Conservation (phyloP, 495 filamentous ascomycete genomes). For the Cudoniella acicularis region DNA sequence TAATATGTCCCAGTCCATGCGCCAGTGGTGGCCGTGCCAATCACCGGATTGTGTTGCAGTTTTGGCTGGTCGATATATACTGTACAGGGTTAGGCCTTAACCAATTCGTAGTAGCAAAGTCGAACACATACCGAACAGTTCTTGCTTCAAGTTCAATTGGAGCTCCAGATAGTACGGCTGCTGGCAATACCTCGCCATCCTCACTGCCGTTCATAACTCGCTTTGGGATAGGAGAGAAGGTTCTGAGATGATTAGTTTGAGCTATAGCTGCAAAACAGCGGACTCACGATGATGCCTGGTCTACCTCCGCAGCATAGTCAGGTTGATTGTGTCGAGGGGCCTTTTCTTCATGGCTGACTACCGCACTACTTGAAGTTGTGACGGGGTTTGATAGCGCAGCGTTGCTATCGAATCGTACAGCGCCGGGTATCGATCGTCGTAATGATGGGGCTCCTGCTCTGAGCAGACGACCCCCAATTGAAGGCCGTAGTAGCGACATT, state of each 20-base stretch:
- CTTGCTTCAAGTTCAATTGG: constrained; percentile 90
- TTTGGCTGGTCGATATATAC: constrained; percentile 87
- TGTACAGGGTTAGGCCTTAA: constrained; percentile 33
- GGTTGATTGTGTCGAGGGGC: constrained; percentile 54
- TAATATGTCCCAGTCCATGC: constrained; percentile 97
- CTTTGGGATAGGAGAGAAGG: constrained; percentile 86
- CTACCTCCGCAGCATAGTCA: constrained; percentile 60
- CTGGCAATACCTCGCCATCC: constrained; percentile 67
- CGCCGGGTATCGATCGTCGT: constrained; percentile 32
- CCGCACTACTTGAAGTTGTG: constrained; percentile 17
- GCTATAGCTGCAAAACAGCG: background rate
- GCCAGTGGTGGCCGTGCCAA: constrained; percentile 81
- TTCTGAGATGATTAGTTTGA: constrained; percentile 42
- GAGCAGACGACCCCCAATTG: constrained; percentile 35
- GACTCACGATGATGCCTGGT: constrained; percentile 29
- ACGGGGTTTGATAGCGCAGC: constrained; percentile 34
- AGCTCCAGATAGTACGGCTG: constrained; percentile 85
- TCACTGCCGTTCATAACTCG: constrained; percentile 88
- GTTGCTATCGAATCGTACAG: constrained; percentile 43
- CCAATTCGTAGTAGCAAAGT: background rate
- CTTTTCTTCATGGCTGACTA: constrained; percentile 18
- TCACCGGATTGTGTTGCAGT: constrained; percentile 90
- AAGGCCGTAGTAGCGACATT: constrained; percentile 37
- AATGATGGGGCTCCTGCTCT: constrained; percentile 30
- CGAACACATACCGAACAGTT: constrained; percentile 71